phyloP scores from a whole-genome alignment of 2,329 filamentous ascomycete species.

The Pyrenochaeta sp. region DNA sequence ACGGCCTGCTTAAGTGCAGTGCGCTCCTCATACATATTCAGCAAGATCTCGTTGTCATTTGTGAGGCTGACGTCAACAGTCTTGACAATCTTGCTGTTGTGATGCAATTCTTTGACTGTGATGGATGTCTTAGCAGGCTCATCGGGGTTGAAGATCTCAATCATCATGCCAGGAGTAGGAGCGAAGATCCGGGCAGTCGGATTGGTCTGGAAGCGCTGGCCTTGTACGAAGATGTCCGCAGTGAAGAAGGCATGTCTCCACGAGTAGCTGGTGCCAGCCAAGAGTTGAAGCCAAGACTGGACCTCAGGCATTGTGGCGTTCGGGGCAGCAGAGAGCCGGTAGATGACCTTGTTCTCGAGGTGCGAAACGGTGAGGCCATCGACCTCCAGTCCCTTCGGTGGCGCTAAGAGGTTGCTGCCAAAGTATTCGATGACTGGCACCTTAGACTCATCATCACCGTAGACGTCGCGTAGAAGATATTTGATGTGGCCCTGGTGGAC shows the following conservation, averaged over 20 bases:
- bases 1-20: constrained; percentile 84
- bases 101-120: constrained; percentile 83
- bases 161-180: constrained; percentile 83
- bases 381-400: constrained; percentile 71
- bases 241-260: constrained; percentile 97
- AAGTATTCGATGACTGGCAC: constrained; percentile 95
- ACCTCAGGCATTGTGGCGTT: constrained; percentile 77
- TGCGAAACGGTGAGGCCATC: constrained; percentile 87
- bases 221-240: constrained; percentile 92
- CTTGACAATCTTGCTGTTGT: constrained; percentile 85
- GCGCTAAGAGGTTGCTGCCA: constrained; percentile 82
- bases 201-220: constrained; percentile 96
- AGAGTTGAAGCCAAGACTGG: constrained; percentile 85
- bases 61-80: constrained; percentile 85
- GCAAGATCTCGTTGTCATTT: constrained; percentile 78
- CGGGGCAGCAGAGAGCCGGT: constrained; percentile 80
- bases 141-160: constrained; percentile 85
- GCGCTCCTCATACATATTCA: constrained; percentile 93
- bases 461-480: constrained; percentile 79
- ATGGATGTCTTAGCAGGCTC: constrained; percentile 86
- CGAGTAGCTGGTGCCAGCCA: constrained; percentile 85
- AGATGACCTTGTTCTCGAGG: constrained; percentile 80
- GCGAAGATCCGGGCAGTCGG: constrained; percentile 92
- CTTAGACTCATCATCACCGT: constrained; percentile 73
- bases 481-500: constrained; percentile 90